A percentile compares a stretch with the other conserved stretches of the same genome.
Evolutionary conservation across 1,284 basidiomycete genomes (phyloP).

Genomic region (Tilletiopsis washingtonensis): DNA sequence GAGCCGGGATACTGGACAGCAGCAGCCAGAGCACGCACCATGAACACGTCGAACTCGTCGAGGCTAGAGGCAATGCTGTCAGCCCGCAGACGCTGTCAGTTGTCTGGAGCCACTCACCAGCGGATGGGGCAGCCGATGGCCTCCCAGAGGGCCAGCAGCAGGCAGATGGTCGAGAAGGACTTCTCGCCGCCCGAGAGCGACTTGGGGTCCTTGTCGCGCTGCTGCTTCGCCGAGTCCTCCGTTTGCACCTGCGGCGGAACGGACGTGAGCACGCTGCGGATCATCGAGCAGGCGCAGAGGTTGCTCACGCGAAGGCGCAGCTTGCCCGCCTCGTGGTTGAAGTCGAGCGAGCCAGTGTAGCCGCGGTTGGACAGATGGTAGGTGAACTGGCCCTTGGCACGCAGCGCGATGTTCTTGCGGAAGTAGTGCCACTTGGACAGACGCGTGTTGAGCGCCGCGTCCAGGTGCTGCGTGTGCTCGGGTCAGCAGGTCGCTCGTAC

Average conservation of each 20-base stretch:
- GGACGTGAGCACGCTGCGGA: background rate
- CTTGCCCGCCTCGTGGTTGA: constrained; percentile 66
- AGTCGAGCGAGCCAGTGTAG: constrained; percentile 51
- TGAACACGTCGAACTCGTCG: constrained; percentile 76
- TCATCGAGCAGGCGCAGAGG: background rate
- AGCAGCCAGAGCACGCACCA: no score
- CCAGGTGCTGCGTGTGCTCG: no score
- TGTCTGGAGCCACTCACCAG: no score
- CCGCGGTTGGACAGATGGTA: constrained; percentile 75
- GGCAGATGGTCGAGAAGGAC: constrained; percentile 89
- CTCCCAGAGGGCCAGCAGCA: constrained; percentile 89
- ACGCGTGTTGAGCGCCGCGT: constrained; percentile 60
- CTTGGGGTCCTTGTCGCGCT: constrained; percentile 31
- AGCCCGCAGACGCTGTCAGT: no score
- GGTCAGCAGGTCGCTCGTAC: no score
- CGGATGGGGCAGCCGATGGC: constrained; percentile 85
- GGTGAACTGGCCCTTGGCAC: constrained; percentile 74
- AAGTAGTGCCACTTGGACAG: constrained; percentile 75
- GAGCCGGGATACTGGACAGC: no score
- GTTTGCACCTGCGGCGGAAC: constrained; percentile 58
- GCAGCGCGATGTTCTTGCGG: constrained; percentile 71
- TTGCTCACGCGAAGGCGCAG: constrained; percentile 64
- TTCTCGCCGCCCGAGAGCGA: constrained; percentile 83
- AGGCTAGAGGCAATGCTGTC: no score
- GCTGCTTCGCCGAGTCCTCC: constrained; percentile 60